A percentile compares a stretch with the other conserved stretches of the same genome.
Evolutionary conservation across 306 rosid genomes (phyloP).

Genomic region (Quercus bicolor): DNA sequence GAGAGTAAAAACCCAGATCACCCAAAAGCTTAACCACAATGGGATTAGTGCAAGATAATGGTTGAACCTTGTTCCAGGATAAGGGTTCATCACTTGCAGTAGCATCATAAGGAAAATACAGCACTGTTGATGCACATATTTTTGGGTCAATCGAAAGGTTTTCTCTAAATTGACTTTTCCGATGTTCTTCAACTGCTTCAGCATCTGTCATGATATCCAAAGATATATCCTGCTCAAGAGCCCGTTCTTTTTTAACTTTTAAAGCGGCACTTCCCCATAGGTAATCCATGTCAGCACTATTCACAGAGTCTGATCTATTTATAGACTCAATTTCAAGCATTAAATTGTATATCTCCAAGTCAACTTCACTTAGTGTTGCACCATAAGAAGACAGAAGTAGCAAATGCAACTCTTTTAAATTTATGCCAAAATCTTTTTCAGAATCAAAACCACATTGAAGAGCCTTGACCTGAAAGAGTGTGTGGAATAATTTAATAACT

Average conservation of each 20-base stretch:
- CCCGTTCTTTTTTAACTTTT: conserved; percentile 38
- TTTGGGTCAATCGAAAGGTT: conserved; percentile 69
- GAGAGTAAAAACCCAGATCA: neutral
- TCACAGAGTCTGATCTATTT: conserved; percentile 31
- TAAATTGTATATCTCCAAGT: conserved; percentile 58
- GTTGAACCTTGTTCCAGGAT: conserved; percentile 29
- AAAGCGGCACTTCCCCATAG: conserved; percentile 53
- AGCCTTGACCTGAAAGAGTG: conserved; percentile 38
- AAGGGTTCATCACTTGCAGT: conserved; percentile 41
- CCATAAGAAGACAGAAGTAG: conserved; percentile 68
- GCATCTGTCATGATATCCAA: conserved; percentile 36
- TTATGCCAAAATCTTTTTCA: conserved; percentile 45
- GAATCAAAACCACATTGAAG: conserved; percentile 37
- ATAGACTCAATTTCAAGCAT: conserved; percentile 61
- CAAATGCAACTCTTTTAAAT: conserved; percentile 55
- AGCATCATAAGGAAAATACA: conserved; percentile 66
- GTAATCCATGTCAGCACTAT: conserved; percentile 34
- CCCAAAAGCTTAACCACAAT: neutral
- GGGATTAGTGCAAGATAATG: neutral
- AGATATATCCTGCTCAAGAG: conserved; percentile 30
- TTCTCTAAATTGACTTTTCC: conserved; percentile 60
- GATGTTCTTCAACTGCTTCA: conserved; percentile 54
- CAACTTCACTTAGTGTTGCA: conserved; percentile 57
- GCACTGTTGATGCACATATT: conserved; percentile 67
- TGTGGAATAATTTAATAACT: conserved; percentile 59